Evolutionary conservation across 345 rosid species (phyloP), one percentile per base, ranked within the genome.

Genomic region (Orychophragmus violaceus): DNA sequence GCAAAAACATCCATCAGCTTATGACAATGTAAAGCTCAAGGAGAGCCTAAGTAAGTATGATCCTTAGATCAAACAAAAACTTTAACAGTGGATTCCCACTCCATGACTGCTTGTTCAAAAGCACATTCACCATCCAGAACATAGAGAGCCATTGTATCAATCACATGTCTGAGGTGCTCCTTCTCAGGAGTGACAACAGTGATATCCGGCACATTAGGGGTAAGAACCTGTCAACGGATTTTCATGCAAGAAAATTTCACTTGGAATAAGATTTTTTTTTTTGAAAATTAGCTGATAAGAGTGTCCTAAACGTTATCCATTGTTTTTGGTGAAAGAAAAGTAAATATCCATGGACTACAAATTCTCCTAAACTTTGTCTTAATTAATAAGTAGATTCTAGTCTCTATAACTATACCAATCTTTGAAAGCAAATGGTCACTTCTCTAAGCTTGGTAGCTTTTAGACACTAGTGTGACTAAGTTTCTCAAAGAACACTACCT

Each of bases 31-130:
- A 62, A 48, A 39, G 14, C 46, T 28, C 16, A 12, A 54, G 44
- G 59, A 35, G 23, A 39, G 30, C 13, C 14, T 25, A 13, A 95
- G 77, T 91, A 91, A 12, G 98, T 85, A 76, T 95, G 99, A 60
- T 91, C 98, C 78, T 91, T 89, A 3, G 91, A 87, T 85, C 98
- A 66, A 95, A 95, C 81, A 95, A 77, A 78, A 95, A 95, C 55
- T 72, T 86, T 80, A 95, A 95, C 71, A 91, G 90, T 69, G 91
- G 78, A 79, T 91, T 89, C 52, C 96, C 98, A 52, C 79, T 89
- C 96, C 99, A 95, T 95, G 24, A 91, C 83, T 74, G 99, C 99
- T 85, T 95, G 96, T 76, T 95, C 99, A 79, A 95, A 91, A 45
- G 91, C 90, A 76, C 99, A 95, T 68, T 94, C 99, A 36, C 99